Evolutionary conservation across 805 yeast species (phyloP), one percentile per base, ranked within the genome.

Genomic region (Starmerella etchellsii): DNA sequence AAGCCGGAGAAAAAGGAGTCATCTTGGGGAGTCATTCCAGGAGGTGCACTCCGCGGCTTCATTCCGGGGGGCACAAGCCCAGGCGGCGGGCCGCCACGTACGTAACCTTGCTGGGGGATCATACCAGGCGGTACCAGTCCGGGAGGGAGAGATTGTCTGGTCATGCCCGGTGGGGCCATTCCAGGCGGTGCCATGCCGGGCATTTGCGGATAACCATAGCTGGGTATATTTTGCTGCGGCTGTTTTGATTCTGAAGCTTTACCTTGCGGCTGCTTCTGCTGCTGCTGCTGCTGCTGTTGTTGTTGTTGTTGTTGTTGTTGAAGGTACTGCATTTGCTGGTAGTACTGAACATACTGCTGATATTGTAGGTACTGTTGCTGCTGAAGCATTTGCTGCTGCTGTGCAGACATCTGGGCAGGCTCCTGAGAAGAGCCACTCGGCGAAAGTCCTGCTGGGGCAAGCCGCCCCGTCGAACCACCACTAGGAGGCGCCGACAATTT

Each of bases 11-110:
- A 34, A 24, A 34, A 34, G 5, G 37, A 6, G 15, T 34, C 37
- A n/a, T 34, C 31, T 16, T 34, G 8, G 7, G 10, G 10, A 14
- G 37, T 24, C 37, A 34, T 23, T 24, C 37, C 37, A 4, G 34
- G 34, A 4, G 34, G 34, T 18, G 34, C 34, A 3, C 7, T 13
- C 20, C 13, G 16, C 24, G 10, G 15, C 22, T 34, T 15, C 29
- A 34, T 34, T 9, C 37, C 37, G 26, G 36, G 36, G 7, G 36
- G 37, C n/a, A 22, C 8, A 15, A 19, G 18, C 8, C 27, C 36
- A 9, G 36, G 36, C 29, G 13, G 26, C 8, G 36, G 36, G n/a
- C 27, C 27, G 20, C 19, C 15, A 10, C 8, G 15, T 32, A 7
- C 22, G n/a, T n/a, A n/a, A n/a, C n/a, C n/a, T n/a, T n/a, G n/a